Evolutionary conservation across 2,329 filamentous ascomycete genomes (phyloP).

Genomic region (Volutella citrinella): DNA sequence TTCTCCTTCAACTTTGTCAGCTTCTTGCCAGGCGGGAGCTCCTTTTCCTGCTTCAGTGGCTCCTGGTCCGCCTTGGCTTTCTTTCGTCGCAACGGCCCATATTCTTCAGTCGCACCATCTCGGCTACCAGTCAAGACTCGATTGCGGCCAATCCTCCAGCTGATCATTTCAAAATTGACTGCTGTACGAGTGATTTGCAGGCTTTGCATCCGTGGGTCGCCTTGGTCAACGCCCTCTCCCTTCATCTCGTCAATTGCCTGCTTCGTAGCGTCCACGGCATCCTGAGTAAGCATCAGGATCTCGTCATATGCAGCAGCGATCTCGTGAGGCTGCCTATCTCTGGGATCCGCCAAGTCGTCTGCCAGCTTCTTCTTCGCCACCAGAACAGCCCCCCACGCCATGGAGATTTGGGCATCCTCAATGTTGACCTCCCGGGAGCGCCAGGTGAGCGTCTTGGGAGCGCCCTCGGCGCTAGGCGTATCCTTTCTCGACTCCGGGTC

Average conservation of each 20-base stretch:
- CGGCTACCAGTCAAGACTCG: slow-evolving; percentile 79
- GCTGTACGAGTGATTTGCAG: slow-evolving; percentile 89
- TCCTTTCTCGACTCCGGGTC: slow-evolving; percentile 47
- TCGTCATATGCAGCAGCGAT: slow-evolving; percentile 87
- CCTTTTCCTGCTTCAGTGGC: slow-evolving; percentile 47
- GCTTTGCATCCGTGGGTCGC: slow-evolving; percentile 85
- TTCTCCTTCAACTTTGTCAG: slow-evolving; percentile 80
- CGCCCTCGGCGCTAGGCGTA: slow-evolving; percentile 47
- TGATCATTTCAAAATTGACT: slow-evolving; percentile 90
- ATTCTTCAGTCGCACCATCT: slow-evolving; percentile 66
- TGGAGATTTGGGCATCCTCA: slow-evolving; percentile 88
- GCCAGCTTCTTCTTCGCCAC: slow-evolving; percentile 49
- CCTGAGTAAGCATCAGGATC: slow-evolving; percentile 85
- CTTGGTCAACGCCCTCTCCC: slow-evolving; percentile 77
- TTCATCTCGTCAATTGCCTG: slow-evolving; percentile 87
- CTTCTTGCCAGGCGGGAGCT: slow-evolving; percentile 70
- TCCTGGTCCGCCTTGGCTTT: slow-evolving; percentile 33
- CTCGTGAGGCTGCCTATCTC: slow-evolving; percentile 54
- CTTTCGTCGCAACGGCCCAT: slow-evolving; percentile 49
- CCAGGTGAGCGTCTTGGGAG: slow-evolving; percentile 80
- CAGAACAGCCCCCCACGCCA: slow-evolving; percentile 71
- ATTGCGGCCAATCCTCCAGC: slow-evolving; percentile 93
- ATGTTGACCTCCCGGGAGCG: slow-evolving; percentile 80
- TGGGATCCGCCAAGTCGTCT: slow-evolving; percentile 43
- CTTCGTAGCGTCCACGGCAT: slow-evolving; percentile 91